Base-by-base conservation (phyloP, 2,329 filamentous ascomycete species). In the Orbilia javanica region DNA sequence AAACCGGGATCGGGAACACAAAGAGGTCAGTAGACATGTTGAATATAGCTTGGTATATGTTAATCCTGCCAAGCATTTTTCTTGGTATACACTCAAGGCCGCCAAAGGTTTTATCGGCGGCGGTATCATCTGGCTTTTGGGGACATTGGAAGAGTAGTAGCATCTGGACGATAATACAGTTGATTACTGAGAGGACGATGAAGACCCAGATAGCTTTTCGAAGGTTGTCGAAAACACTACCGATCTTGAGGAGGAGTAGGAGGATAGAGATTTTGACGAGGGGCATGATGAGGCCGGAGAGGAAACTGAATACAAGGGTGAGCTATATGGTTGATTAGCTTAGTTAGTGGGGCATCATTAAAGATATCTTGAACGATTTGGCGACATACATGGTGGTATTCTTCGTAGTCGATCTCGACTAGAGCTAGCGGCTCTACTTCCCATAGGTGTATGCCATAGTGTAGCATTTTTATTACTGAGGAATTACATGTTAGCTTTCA, bases 141-240 rank as follows among this genome's bases (percentile, higher is more conserved):
- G 73, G 73, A 36, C 73, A 77, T 25, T 77, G 73, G 52, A 77
- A 77, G 4, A 77, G 46, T 2, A 77, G 50, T 18, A 77, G 66
- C 73, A 77, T 77, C 50, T 77, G 73, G 10, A 77, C 73, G 53
- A 77, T 55, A 25, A 77, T 42, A 29, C 73, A 77, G 25, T 77
- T 77, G 29, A 77, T 34, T 31, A 77, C 63, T 10, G 50, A 71
- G 13, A 77, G 29, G 31, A 77, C 67, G 36, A 77, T 77, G 44
- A 77, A 77, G 10, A 71, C 73, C 73, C 73, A 77, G 27, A 77
- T 77, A 3, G 73, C 73, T 63, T 77, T 77, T 52, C 73, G 73
- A 18, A 77, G 42, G 39, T 70, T 77, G 44, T 77, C 73, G 60
- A 77, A 77, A 18, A 77, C 73, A 39, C 73, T 44, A 52, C 73